Evolutionary conservation across 1,284 basidiomycete genomes (phyloP), one percentile per base, ranked within the genome.

Genomic region (Rhodotorula mucilaginosa): DNA sequence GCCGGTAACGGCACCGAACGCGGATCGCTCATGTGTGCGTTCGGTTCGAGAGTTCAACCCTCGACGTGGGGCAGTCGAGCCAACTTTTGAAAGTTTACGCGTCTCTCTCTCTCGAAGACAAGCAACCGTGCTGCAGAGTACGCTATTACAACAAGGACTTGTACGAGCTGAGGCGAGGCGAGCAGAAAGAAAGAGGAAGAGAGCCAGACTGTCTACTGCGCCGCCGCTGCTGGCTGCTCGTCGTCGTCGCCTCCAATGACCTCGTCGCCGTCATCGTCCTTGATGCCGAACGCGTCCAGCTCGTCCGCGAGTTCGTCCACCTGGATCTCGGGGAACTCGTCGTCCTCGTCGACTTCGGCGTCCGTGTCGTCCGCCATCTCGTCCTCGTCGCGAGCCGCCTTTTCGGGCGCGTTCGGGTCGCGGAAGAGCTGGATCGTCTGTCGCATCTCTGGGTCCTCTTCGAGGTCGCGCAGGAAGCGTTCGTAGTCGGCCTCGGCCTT

Each of bases 401-500:
- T 19, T 12, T 16, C 57, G 31, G 16, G 31, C 34, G 81, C 83
- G 76, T 81, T 83, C 79, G 83, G 84, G 75, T 87, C 84, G 82
- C 90, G 91, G 84, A 95, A 99, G 68, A 99, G 79, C 82, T 98
- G 97, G 79, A 99, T 89, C 23, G 88, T 88, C 23, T 87, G 86
- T 64, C 96, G 87, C 85, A 98, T 85, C 85, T 98, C 96, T 64
- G 91, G 89, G 83, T 99, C 96, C 82, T 99, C 96, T 82, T 98
- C 96, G 69, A 99, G 82, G 79, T 98, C 95, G 64, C 92, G 87
- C 82, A 99, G 84, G 88, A 99, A 99, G 73, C 93, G 78, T 83
- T 98, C 96, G 81, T 98, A 99, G 80, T 98, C 96, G 80, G 92
- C 89, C 80, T 98, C 94, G 72, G 98, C 92, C 84, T 94, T 94